phyloP scores from a whole-genome alignment of 768 basidiomycete species.

The Rhodocollybia butyracea region DNA sequence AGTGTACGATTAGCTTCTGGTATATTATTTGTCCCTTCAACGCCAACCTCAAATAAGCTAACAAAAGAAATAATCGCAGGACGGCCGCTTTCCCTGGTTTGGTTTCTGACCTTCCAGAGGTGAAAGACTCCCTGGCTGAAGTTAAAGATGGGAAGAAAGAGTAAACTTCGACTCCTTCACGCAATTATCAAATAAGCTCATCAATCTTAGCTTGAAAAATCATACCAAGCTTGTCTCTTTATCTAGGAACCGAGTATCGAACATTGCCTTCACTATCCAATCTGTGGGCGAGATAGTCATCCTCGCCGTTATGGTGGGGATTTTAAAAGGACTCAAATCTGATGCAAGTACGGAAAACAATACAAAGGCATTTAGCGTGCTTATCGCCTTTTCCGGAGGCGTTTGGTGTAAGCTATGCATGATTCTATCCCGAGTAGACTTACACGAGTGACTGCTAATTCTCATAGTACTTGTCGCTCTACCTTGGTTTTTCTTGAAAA shows the following conservation, averaged over 20 bases:
- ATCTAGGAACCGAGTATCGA: slow-evolving; percentile 68
- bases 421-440: no score
- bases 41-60: no score
- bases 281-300: slow-evolving; percentile 71
- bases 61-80: no score
- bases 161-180: slow-evolving; percentile 26
- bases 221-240: slow-evolving; percentile 60
- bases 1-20: slow-evolving; percentile 77
- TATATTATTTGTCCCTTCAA: no score
- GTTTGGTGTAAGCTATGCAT: slow-evolving; percentile 54
- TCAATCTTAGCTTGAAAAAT: slow-evolving; percentile 35
- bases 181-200: background rate
- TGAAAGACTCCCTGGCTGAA: slow-evolving; percentile 47
- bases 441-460: background rate
- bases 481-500: slow-evolving; percentile 77
- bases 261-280: slow-evolving; percentile 67
- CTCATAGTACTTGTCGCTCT: slow-evolving; percentile 57
- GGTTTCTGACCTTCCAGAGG: slow-evolving; percentile 65
- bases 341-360: slow-evolving; percentile 66
- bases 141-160: slow-evolving; percentile 41
- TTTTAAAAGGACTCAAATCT: slow-evolving; percentile 61
- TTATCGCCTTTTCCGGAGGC: slow-evolving; percentile 80
- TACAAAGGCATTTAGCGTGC: slow-evolving; percentile 68
- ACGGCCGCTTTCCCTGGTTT: slow-evolving; percentile 80
- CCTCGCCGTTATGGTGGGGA: slow-evolving; percentile 72